These are phyloP conservation scores for Monilinia polystroma DNA, from an alignment of 2,329 filamentous ascomycete genomes.

Conservation along the genomic window DNA sequence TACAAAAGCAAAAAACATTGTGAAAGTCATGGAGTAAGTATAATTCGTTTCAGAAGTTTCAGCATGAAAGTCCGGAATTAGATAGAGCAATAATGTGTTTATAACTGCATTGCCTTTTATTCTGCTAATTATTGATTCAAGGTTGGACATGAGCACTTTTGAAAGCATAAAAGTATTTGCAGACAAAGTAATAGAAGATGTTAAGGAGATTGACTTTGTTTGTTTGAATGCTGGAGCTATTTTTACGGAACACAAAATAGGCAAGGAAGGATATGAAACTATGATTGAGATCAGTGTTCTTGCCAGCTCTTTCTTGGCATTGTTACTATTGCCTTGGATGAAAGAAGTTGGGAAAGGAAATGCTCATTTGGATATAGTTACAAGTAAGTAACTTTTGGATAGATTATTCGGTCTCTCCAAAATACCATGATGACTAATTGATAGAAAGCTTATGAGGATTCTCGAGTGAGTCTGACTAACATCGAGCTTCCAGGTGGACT, in stretches of 20 bases:
- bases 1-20: slow-evolving; percentile 27
- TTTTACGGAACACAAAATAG: slow-evolving; percentile 26
- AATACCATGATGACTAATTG: background rate
- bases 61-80: background rate
- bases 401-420: slow-evolving; percentile 5
- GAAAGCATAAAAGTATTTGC: slow-evolving; percentile 31
- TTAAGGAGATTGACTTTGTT: slow-evolving; percentile 35
- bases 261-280: slow-evolving; percentile 49
- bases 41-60: slow-evolving; percentile 18
- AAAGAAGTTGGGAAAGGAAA: slow-evolving; percentile 40
- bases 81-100: background rate
- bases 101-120: background rate
- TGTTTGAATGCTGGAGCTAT: slow-evolving; percentile 39
- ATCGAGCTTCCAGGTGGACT: background rate
- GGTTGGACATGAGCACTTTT: slow-evolving; percentile 36
- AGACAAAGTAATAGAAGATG: slow-evolving; percentile 30
- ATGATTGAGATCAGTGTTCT: slow-evolving; percentile 58
- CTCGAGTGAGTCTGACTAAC: background rate
- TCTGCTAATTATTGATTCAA: background rate
- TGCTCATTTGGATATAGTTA: slow-evolving; percentile 34
- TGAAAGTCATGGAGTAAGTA: slow-evolving; percentile 27
- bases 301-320: slow-evolving; percentile 53
- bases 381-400: slow-evolving; percentile 27
- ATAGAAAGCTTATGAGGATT: background rate
- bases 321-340: slow-evolving; percentile 52